Conservation (phyloP, 441 rosid species). For the Croton setiger region DNA sequence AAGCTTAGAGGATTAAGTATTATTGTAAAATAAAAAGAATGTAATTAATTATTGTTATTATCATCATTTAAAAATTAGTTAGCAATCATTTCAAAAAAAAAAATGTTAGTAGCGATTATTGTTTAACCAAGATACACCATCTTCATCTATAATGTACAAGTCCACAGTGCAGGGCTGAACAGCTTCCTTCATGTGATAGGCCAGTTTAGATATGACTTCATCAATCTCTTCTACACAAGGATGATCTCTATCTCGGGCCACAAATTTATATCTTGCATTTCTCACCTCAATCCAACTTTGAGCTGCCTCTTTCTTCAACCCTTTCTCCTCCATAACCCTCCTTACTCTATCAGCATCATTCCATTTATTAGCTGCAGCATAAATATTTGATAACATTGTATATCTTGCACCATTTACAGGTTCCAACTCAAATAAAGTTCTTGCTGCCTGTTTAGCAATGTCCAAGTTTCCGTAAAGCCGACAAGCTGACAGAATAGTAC, state of each 20-base stretch:
- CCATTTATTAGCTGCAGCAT: constrained; percentile 35
- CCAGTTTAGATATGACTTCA: constrained; percentile 20
- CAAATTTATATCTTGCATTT: constrained; percentile 35
- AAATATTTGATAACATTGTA: constrained; percentile 37
- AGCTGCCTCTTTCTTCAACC: constrained; percentile 35
- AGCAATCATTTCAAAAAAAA: too few species aligned
- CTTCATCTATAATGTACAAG: constrained; percentile 4
- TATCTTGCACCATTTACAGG: constrained; percentile 38
- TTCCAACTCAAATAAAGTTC: constrained; percentile 33
- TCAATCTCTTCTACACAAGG: constrained; percentile 23
- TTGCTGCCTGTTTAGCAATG: constrained; percentile 34
- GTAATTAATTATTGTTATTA: too few species aligned
- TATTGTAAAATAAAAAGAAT: too few species aligned
- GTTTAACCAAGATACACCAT: not conserved
- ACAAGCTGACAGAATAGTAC: constrained; percentile 39
- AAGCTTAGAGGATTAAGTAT: too few species aligned
- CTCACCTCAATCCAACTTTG: constrained; percentile 46
- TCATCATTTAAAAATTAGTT: too few species aligned
- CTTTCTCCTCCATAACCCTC: constrained; percentile 31
- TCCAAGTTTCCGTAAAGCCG: constrained; percentile 30
- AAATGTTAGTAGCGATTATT: too few species aligned
- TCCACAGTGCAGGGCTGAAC: constrained; percentile 13
- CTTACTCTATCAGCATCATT: constrained; percentile 31
- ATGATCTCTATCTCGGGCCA: constrained; percentile 30
- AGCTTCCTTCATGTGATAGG: constrained; percentile 34